Conservation (phyloP, 139 green algal genomes). For the Volvox reticuliferus region DNA sequence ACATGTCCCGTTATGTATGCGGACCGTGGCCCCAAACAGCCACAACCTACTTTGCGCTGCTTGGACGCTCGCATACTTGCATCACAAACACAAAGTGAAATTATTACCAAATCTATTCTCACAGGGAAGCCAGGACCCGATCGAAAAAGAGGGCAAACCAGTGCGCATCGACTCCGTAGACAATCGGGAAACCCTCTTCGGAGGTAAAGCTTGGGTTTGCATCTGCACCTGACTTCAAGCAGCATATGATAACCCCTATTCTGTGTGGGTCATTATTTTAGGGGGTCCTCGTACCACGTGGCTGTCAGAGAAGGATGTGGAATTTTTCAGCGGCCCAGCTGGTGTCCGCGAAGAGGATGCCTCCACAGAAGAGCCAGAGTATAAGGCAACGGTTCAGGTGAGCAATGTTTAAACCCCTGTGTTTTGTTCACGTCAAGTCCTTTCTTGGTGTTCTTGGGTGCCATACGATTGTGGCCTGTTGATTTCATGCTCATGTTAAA, state of each 20-base stretch:
- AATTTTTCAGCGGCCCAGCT: constrained; percentile 74
- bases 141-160: constrained; percentile 44
- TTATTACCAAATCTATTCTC: background rate
- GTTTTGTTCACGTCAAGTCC: too few relatives aligned
- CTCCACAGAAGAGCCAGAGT: constrained; percentile 30
- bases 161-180: constrained; percentile 58
- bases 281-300: constrained; percentile 59
- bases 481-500: too few relatives aligned
- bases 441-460: too few relatives aligned
- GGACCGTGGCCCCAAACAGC: background rate
- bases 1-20: too few relatives aligned
- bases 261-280: background rate
- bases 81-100: too few relatives aligned
- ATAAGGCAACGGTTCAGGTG: constrained; percentile 50
- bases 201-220: constrained; percentile 2
- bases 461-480: too few relatives aligned
- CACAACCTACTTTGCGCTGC: background rate
- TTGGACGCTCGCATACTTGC: too few relatives aligned
- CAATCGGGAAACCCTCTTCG: constrained; percentile 56
- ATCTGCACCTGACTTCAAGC: background rate
- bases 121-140: background rate
- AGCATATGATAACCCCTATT: background rate
- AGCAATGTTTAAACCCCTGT: background rate
- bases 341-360: constrained; percentile 41
- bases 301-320: constrained; percentile 76